These are phyloP conservation scores for Teunomyces lycoperdinae DNA, from an alignment of 805 yeast genomes.

Conservation along the genomic window DNA sequence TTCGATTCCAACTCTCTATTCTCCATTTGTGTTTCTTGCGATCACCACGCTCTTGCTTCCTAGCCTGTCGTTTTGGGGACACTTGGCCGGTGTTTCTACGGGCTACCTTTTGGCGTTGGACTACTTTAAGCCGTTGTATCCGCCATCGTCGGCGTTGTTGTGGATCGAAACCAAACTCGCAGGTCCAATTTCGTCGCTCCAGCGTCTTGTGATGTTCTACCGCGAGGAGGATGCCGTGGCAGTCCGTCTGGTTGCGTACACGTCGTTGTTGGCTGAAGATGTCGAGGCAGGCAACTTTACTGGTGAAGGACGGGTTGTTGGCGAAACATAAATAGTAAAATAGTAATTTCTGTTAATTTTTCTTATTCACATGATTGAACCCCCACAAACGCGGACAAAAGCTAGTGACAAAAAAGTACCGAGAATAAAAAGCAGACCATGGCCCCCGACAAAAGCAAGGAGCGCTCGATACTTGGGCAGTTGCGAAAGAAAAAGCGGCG, in stretches of 20 bases:
- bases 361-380: background rate
- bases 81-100: conserved; percentile 59
- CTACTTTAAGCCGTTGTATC: conserved; percentile 55
- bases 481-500: conserved; percentile 1
- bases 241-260: conserved; percentile 34
- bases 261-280: conserved; percentile 25
- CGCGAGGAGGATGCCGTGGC: conserved; percentile 59
- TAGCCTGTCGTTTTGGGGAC: conserved; percentile 70
- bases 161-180: conserved; percentile 60
- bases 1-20: conserved; percentile 54
- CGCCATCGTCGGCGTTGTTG: conserved; percentile 62
- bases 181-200: conserved; percentile 50
- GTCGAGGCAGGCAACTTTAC: conserved; percentile 16
- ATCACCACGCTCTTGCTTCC: conserved; percentile 55
- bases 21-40: conserved; percentile 54
- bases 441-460: background rate
- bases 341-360: background rate
- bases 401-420: background rate
- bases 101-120: conserved; percentile 67
- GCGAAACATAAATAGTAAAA: conserved; percentile 8
- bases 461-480: background rate
- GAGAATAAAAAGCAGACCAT: background rate
- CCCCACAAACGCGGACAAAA: conserved; percentile 1
- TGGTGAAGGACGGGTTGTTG: conserved; percentile 22
- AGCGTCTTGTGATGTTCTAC: conserved; percentile 52